Conservation (phyloP, 31 red algal genomes). For the Odonthalia washingtoniensis region DNA sequence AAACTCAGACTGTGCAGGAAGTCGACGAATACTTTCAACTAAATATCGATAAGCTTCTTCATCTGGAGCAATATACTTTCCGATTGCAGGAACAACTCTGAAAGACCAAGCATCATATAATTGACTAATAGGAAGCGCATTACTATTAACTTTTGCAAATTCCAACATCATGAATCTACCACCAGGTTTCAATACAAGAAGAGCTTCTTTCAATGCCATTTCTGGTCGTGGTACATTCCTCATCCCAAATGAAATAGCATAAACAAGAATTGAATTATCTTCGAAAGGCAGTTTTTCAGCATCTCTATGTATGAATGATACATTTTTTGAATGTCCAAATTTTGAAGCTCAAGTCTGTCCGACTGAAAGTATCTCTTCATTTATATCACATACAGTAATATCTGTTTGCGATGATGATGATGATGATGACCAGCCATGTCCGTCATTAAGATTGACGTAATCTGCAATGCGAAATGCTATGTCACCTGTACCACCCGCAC, state of each 20-base stretch:
- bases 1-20: conserved; percentile 74
- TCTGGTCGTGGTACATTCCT: conserved; percentile 74
- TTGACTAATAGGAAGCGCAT: background rate
- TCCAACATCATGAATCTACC: conserved; percentile 92
- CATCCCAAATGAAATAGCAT: conserved; percentile 96
- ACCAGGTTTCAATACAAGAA: conserved; percentile 79
- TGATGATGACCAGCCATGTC: background rate
- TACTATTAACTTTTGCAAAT: conserved; percentile 56
- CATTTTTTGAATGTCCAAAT: conserved; percentile 4
- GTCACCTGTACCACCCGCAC: conserved; percentile 91
- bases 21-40: conserved; percentile 85
- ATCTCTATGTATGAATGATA: conserved; percentile 63
- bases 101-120: conserved; percentile 89
- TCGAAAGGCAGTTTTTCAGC: conserved; percentile 78
- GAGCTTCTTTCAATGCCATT: conserved; percentile 63
- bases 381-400: conserved; percentile 69
- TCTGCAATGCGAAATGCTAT: conserved; percentile 65
- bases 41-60: conserved; percentile 80
- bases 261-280: conserved; percentile 57
- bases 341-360: conserved; percentile 44
- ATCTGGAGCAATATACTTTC: conserved; percentile 68
- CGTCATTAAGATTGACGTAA: background rate
- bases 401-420: too few species aligned
- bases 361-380: conserved; percentile 72
- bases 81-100: conserved; percentile 76